Conservation (phyloP, 2,329 filamentous ascomycete genomes). For the Penicillium corylophilum region DNA sequence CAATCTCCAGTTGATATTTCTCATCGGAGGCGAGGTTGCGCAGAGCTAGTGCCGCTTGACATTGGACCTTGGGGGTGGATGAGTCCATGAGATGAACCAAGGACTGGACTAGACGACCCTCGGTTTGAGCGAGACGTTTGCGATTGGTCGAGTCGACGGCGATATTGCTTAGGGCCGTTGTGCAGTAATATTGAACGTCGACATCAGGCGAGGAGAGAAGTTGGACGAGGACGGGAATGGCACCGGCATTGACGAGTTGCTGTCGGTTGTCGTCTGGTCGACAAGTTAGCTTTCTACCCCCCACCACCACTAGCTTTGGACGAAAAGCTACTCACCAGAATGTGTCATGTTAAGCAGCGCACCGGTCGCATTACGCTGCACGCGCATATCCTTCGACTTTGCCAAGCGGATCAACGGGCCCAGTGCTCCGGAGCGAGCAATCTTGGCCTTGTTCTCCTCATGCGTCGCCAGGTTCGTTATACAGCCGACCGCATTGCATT, state of each 20-base stretch:
- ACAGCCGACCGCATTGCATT: slow-evolving; percentile 98
- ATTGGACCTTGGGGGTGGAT: slow-evolving; percentile 94
- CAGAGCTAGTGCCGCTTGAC: slow-evolving; percentile 89
- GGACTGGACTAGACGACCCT: slow-evolving; percentile 87
- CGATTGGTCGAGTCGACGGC: slow-evolving; percentile 90
- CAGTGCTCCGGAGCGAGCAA: slow-evolving; percentile 89
- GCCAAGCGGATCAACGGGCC: slow-evolving; percentile 87
- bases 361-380: slow-evolving; percentile 95
- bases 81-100: slow-evolving; percentile 97
- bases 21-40: slow-evolving; percentile 96
- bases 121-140: slow-evolving; percentile 84
- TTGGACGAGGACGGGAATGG: slow-evolving; percentile 96
- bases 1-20: slow-evolving; percentile 97
- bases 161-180: slow-evolving; percentile 96
- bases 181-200: slow-evolving; percentile 99
- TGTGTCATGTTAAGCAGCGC: slow-evolving; percentile 99
- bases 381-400: slow-evolving; percentile 97
- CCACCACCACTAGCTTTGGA: neutral
- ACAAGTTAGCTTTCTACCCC: slow-evolving; percentile 19
- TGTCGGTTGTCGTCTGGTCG: slow-evolving; percentile 87
- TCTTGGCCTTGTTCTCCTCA: slow-evolving; percentile 99
- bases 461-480: slow-evolving; percentile 98
- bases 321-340: slow-evolving; percentile 65
- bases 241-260: slow-evolving; percentile 93
- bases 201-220: slow-evolving; percentile 90